Percentiles rank a stretch among this genome's conserved stretches.
These are phyloP conservation scores for Pistacia integerrima DNA, from an alignment of 345 rosid species.

Conservation along the genomic window DNA sequence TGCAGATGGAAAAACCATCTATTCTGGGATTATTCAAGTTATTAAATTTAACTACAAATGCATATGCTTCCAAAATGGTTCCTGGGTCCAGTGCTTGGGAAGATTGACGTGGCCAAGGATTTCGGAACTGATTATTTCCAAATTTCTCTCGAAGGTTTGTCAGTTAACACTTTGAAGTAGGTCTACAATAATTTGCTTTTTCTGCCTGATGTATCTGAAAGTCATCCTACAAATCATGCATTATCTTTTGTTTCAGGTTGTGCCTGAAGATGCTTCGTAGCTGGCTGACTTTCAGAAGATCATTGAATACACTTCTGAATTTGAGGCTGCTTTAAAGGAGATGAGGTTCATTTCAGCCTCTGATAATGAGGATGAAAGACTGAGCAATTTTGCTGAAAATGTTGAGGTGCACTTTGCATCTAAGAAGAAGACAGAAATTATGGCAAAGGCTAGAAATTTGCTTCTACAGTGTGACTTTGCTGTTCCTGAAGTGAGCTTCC, in stretches of 20 bases:
- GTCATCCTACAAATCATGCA: neutral
- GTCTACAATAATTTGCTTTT: neutral
- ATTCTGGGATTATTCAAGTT: slow-evolving; percentile 58
- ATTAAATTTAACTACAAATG: slow-evolving; percentile 60
- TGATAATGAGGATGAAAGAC: slow-evolving; percentile 61
- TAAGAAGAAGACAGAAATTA: slow-evolving; percentile 75
- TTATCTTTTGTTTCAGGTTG: slow-evolving; percentile 57
- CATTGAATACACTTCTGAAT: slow-evolving; percentile 61
- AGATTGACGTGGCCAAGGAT: slow-evolving; percentile 93
- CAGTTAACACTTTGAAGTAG: slow-evolving; percentile 10
- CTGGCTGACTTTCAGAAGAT: slow-evolving; percentile 85
- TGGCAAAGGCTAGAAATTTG: slow-evolving; percentile 85
- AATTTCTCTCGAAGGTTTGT: slow-evolving; percentile 88
- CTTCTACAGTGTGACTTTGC: slow-evolving; percentile 78
- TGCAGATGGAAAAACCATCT: slow-evolving; percentile 62
- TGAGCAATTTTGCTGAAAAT: slow-evolving; percentile 81
- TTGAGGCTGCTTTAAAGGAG: slow-evolving; percentile 71
- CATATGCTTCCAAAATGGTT: slow-evolving; percentile 73
- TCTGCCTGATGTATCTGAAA: neutral
- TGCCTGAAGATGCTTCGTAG: slow-evolving; percentile 92
- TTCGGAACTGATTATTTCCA: slow-evolving; percentile 79
- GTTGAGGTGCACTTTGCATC: slow-evolving; percentile 98
- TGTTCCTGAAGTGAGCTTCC: slow-evolving; percentile 63
- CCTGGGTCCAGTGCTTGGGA: slow-evolving; percentile 84
- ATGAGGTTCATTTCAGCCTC: slow-evolving; percentile 68